Evolutionary conservation across 495 filamentous ascomycete genomes (phyloP), one percentile per base, ranked within the genome.

Genomic region (Podospora comata): DNA sequence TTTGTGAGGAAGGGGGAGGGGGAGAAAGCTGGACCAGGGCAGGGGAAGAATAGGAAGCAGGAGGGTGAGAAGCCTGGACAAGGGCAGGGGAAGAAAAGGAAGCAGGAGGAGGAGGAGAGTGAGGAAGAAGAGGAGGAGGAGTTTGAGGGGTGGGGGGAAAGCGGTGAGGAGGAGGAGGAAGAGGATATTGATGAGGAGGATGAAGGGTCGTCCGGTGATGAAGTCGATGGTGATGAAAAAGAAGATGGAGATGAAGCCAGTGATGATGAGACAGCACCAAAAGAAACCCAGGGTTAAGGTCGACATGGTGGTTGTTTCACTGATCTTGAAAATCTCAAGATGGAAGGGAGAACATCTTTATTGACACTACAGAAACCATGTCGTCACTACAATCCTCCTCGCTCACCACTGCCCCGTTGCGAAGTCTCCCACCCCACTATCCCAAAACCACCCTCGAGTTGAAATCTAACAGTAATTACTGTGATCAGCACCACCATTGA

Each of bases 1-100:
- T 95, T 97, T 78, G 87, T 88, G 62, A 87, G 85, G 75, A 86
- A 82, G 78, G 88, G 59, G 65, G 67, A 68, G 74, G 57, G 62
- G 27, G 66, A 64, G 66, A 58, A 60, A 23, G 57, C 65, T 58
- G 30, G 23, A 65, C 7, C 1, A 2, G 39, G 39, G 39, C 78
- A 70, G 44, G 79, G 72, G 60, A 78, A 77, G 62, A 84, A 82
- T 71, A 83, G 77, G 60, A 77, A 78, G 64, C 48, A 65, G n/a
- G 66, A 64, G 59, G 61, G 54, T 4, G 58, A 57, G 1, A 64
- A 63, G 20, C 20, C 20, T 23, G 23, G 64, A 60, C 16, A 68
- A 66, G 13, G 60, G 68, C 15, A 23, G 48, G 48, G 9, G 39
- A 28, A 1, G 56, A 44, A 13, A 39, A 23, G 23, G 23, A 23